Evolutionary conservation across 208 protist genomes (phyloP).

Genomic region (Trypanosoma melophagium): DNA sequence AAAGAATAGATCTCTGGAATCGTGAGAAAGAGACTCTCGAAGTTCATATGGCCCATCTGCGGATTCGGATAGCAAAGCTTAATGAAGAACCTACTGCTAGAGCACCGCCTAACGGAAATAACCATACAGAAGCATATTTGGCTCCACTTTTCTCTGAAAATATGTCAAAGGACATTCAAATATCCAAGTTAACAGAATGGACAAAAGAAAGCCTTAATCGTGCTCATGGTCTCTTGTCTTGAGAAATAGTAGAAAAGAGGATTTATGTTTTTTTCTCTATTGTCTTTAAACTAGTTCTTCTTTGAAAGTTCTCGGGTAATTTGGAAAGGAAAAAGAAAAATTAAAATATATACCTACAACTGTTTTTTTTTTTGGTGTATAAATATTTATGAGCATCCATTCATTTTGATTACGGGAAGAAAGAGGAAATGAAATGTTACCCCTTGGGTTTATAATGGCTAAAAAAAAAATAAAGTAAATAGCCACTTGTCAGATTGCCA

Average conservation of each 20-base stretch:
- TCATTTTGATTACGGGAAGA: neutral
- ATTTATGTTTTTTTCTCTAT: constrained; percentile 1
- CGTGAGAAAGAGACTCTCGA: constrained; percentile 17
- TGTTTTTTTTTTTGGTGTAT: neutral
- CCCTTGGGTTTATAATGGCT: too few species aligned
- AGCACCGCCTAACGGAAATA: neutral
- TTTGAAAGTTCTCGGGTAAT: neutral
- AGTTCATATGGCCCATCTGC: constrained; percentile 17
- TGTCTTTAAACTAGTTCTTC: neutral
- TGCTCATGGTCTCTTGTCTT: constrained; percentile 13
- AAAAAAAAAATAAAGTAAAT: too few species aligned
- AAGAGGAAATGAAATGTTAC: too few species aligned
- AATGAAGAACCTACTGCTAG: constrained; percentile 11
- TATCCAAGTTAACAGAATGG: constrained; percentile 5
- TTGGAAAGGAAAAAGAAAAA: neutral
- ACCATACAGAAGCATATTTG: neutral
- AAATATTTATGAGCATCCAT: neutral
- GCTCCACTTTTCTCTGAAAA: neutral
- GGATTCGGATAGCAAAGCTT: constrained; percentile 14
- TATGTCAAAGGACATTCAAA: neutral
- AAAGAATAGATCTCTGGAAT: constrained; percentile 18
- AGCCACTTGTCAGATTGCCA: too few species aligned
- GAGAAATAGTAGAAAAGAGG: neutral
- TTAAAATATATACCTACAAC: neutral
- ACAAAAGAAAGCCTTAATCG: constrained; percentile 17